These are phyloP conservation scores for Mesembryanthemum crystallinum DNA, from an alignment of 148 eudicot species.

Conservation along the genomic window DNA sequence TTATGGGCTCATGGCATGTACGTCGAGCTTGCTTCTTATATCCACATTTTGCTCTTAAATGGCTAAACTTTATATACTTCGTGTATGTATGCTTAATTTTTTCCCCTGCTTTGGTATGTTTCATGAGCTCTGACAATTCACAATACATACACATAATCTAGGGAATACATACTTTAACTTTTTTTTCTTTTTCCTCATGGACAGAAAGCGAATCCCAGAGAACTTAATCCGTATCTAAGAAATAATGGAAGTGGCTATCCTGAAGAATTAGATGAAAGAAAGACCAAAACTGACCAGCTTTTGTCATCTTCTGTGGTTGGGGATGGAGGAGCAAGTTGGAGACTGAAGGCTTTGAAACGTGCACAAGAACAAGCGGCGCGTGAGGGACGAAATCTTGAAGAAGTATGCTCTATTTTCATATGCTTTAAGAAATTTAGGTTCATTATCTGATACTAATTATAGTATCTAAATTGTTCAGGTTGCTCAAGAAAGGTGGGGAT, in stretches of 20 bases:
- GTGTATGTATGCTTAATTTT: neutral
- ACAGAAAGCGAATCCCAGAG: constrained; percentile 62
- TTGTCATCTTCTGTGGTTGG: constrained; percentile 71
- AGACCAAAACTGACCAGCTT: constrained; percentile 35
- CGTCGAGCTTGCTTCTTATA: neutral
- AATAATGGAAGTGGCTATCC: constrained; percentile 79
- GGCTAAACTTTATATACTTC: too few species aligned
- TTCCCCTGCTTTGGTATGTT: neutral
- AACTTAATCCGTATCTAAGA: constrained; percentile 74
- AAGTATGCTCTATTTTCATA: constrained; percentile 40
- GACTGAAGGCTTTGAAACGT: constrained; percentile 91
- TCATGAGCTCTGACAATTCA: neutral
- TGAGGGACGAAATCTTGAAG: constrained; percentile 67
- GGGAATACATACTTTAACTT: neutral
- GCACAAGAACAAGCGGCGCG: constrained; percentile 91
- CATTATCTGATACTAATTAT: neutral
- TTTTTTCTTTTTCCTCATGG: constrained; percentile 28
- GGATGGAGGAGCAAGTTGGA: constrained; percentile 99
- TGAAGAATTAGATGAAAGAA: constrained; percentile 50
- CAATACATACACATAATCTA: neutral
- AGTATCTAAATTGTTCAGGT: constrained; percentile 46
- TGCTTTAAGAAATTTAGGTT: constrained; percentile 2
- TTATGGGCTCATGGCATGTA: neutral
- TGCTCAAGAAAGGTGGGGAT: constrained; percentile 92
- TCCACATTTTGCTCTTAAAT: neutral